Evolutionary conservation across 768 basidiomycete genomes (phyloP).

Genomic region (Kwoniella mangroviensis): DNA sequence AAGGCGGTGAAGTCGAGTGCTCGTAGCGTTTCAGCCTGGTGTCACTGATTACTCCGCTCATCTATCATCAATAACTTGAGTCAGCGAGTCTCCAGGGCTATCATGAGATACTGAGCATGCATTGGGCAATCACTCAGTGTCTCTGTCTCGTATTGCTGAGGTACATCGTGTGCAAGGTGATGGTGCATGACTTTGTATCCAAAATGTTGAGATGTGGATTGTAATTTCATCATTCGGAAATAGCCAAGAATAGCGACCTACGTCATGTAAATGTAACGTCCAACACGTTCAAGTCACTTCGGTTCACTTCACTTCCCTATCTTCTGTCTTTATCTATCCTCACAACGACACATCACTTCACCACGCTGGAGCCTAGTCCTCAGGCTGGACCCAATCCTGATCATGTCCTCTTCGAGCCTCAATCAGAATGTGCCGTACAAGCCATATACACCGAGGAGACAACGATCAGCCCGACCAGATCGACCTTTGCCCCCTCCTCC

Average conservation of each 20-base stretch:
- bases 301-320: not conserved
- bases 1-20: not conserved
- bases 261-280: not conserved
- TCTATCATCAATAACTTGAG: no score
- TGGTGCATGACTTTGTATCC: no score
- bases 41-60: not conserved
- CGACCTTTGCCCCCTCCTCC: conserved; percentile 34
- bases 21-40: not conserved
- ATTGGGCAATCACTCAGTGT: no score
- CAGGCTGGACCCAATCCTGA: not conserved
- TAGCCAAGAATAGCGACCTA: not conserved
- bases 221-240: not conserved
- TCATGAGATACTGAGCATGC: no score
- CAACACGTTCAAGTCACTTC: not conserved
- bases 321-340: not conserved
- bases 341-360: not conserved
- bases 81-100: no score
- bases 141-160: no score
- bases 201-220: no score
- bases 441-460: conserved; percentile 27
- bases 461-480: conserved; percentile 20
- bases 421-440: conserved; percentile 36
- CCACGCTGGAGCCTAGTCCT: not conserved
- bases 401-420: conserved; percentile 27
- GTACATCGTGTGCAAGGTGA: no score